Evolutionary conservation across 345 rosid species (phyloP).

Genomic region (Abelmoschus esculentus): DNA sequence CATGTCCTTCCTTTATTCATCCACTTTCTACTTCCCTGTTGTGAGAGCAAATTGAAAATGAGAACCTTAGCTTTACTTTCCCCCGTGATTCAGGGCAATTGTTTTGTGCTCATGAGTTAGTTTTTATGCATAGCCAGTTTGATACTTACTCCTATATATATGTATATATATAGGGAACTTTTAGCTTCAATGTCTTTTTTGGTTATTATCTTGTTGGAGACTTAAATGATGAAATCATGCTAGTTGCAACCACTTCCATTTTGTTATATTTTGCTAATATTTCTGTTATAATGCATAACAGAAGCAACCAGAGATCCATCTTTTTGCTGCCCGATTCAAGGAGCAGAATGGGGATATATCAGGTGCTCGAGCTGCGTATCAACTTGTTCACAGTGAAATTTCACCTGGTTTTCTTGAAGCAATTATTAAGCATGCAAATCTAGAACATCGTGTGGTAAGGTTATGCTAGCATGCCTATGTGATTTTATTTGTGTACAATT

Average conservation of each 20-base stretch:
- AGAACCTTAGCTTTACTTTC: not conserved
- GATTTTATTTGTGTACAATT: not conserved
- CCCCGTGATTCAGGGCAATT: not conserved
- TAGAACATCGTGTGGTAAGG: conserved; percentile 78
- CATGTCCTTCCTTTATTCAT: not conserved
- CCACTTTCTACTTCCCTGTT: not conserved
- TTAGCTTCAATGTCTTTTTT: no score
- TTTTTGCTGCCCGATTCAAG: conserved; percentile 81
- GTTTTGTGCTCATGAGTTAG: not conserved
- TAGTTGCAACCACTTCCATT: not conserved
- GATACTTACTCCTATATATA: not conserved
- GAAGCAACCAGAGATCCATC: conserved; percentile 93
- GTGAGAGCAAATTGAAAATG: not conserved
- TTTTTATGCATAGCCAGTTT: not conserved
- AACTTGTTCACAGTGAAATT: conserved; percentile 72
- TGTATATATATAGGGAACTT: not conserved
- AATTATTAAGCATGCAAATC: conserved; percentile 84
- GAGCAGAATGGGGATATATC: conserved; percentile 75
- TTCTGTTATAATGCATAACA: conserved; percentile 23
- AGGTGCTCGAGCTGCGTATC: conserved; percentile 89
- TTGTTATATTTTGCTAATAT: conserved; percentile 1
- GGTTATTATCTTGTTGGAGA: not conserved
- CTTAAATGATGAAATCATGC: not conserved
- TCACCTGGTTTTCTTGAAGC: conserved; percentile 97
- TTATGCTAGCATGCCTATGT: conserved; percentile 14